A percentile compares a stretch with the other conserved stretches of the same genome.
Evolutionary conservation across 2,329 filamentous ascomycete genomes (phyloP).

Genomic region (Hypoxylon sp.): DNA sequence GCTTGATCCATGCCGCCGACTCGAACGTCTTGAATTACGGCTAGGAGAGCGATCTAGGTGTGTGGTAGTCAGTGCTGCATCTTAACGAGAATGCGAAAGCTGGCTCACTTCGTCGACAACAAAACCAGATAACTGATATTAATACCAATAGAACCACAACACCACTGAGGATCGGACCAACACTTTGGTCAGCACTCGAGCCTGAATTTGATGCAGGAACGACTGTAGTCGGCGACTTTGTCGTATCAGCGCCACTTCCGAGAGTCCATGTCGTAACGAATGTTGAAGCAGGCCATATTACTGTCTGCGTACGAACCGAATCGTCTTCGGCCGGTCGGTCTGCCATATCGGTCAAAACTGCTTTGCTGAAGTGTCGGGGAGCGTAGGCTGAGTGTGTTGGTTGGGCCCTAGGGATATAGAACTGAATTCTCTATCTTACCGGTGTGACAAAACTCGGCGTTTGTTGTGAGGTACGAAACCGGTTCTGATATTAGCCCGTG

Average conservation of each 20-base stretch:
- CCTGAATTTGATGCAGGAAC: slow-evolving; percentile 37
- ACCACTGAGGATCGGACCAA: slow-evolving; percentile 51
- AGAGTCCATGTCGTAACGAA: slow-evolving; percentile 48
- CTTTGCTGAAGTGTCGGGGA: not conserved
- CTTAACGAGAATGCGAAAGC: not conserved
- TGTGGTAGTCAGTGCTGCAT: slow-evolving; percentile 5
- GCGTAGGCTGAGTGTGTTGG: not conserved
- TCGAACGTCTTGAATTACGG: slow-evolving; percentile 41
- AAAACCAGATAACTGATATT: slow-evolving; percentile 48
- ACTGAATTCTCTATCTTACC: slow-evolving; percentile 12
- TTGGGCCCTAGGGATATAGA: slow-evolving; percentile 24
- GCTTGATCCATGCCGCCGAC: slow-evolving; percentile 35
- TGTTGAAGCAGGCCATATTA: slow-evolving; percentile 44
- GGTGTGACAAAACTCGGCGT: slow-evolving; percentile 29
- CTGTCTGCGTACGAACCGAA: slow-evolving; percentile 49
- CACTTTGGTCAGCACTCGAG: slow-evolving; percentile 31
- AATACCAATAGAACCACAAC: slow-evolving; percentile 47
- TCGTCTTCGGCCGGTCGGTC: slow-evolving; percentile 20
- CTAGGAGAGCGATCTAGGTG: slow-evolving; percentile 36
- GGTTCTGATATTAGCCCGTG: slow-evolving; percentile 19
- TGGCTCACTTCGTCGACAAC: slow-evolving; percentile 47
- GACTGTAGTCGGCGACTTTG: slow-evolving; percentile 38
- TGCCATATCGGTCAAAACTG: slow-evolving; percentile 26
- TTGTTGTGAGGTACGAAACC: slow-evolving; percentile 36
- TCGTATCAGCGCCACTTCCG: slow-evolving; percentile 43